phyloP scores from a whole-genome alignment of 2,329 filamentous ascomycete genomes.

The Penicillium sp. region DNA sequence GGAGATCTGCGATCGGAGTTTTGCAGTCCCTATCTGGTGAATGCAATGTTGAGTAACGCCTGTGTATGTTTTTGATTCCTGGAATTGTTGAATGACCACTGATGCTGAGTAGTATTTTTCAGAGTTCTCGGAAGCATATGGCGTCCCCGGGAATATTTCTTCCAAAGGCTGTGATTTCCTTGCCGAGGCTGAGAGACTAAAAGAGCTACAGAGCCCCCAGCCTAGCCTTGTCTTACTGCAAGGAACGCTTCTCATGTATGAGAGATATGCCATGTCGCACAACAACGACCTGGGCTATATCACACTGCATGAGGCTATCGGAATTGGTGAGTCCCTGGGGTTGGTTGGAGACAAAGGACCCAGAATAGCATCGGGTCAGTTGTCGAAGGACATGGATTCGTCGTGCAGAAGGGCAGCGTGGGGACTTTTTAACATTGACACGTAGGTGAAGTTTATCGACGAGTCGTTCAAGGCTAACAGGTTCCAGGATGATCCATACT shows the following conservation, averaged over 20 bases:
- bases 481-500: conserved; percentile 34
- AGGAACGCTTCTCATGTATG: conserved; percentile 38
- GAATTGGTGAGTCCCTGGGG: conserved; percentile 34
- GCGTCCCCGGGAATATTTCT: conserved; percentile 36
- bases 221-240: conserved; percentile 34
- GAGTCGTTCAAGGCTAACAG: not conserved
- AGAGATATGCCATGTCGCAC: conserved; percentile 39
- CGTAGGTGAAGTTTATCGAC: conserved; percentile 27
- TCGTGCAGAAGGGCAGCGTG: conserved; percentile 36
- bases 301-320: conserved; percentile 39
- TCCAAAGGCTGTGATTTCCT: conserved; percentile 40
- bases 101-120: conserved; percentile 35
- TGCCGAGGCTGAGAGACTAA: conserved; percentile 37
- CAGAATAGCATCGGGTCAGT: conserved; percentile 19
- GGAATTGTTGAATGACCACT: not conserved
- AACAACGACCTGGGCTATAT: conserved; percentile 39
- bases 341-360: conserved; percentile 29
- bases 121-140: conserved; percentile 41
- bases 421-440: conserved; percentile 42
- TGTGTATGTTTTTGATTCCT: conserved; percentile 31
- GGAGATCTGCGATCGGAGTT: conserved; percentile 60
- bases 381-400: conserved; percentile 31
- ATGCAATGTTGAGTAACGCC: conserved; percentile 73
- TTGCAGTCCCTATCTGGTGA: conserved; percentile 85
- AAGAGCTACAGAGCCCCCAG: conserved; percentile 20